These are phyloP conservation scores for Pseudotsuga menziesii DNA, from an alignment of 75 land plant genomes.

Conservation along the genomic window DNA sequence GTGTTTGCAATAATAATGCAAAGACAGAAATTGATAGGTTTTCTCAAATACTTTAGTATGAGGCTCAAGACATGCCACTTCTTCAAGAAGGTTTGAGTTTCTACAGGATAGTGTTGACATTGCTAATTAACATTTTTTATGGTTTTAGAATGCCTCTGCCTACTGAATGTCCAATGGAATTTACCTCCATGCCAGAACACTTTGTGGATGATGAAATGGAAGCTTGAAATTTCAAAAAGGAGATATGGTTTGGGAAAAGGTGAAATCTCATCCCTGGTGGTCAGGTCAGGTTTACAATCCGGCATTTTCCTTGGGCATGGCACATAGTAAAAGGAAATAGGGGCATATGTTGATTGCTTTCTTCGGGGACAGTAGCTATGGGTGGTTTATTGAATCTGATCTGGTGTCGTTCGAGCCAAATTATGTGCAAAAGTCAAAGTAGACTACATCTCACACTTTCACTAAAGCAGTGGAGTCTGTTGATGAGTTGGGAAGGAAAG, in stretches of 20 bases:
- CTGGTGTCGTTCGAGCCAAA: constrained; percentile 48
- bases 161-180: too few relatives aligned
- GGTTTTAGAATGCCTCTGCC: too few relatives aligned
- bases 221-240: constrained; percentile 22
- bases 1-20: too few relatives aligned
- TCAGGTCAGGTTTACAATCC: constrained; percentile 63
- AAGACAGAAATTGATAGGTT: too few relatives aligned
- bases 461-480: constrained; percentile 62
- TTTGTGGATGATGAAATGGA: not conserved
- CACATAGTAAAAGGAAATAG: constrained; percentile 30
- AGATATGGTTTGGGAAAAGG: constrained; percentile 90
- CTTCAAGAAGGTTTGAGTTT: too few relatives aligned
- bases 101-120: too few relatives aligned
- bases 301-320: constrained; percentile 38
- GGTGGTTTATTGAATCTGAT: constrained; percentile 66
- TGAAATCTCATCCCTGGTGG: constrained; percentile 89
- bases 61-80: too few relatives aligned
- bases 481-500: constrained; percentile 53
- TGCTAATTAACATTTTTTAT: too few relatives aligned
- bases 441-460: constrained; percentile 32
- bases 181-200: too few relatives aligned
- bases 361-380: constrained; percentile 79
- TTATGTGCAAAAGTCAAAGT: constrained; percentile 48
- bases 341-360: constrained; percentile 71
- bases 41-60: too few relatives aligned